Evolutionary conservation across 768 basidiomycete genomes (phyloP).

Genomic region (Psilocybe azurescens): DNA sequence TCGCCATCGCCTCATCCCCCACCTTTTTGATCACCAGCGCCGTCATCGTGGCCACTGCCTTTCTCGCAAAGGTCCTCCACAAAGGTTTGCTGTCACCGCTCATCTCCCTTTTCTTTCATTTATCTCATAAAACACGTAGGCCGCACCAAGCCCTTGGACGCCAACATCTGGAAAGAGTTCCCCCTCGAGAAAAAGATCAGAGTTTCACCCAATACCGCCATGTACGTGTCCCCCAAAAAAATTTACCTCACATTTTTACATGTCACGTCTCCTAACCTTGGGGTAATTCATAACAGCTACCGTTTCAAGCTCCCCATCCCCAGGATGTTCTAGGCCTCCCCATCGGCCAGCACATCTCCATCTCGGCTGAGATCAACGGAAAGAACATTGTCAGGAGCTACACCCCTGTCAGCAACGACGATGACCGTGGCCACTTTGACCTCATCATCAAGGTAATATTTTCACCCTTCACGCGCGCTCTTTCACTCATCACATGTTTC

Average conservation of each 20-base stretch:
- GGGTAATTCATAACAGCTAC: constrained; percentile 59
- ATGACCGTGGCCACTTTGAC: constrained; percentile 93
- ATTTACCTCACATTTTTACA: constrained; percentile 2
- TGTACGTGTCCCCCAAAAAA: constrained; percentile 53
- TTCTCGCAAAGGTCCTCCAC: constrained; percentile 60
- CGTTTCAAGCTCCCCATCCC: constrained; percentile 79
- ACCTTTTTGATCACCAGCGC: constrained; percentile 58
- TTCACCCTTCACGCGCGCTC: constrained; percentile 6
- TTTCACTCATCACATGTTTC: constrained; percentile 13
- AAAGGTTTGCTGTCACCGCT: constrained; percentile 36
- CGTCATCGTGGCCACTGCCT: constrained; percentile 49
- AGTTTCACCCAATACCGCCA: constrained; percentile 94
- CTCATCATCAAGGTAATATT: constrained; percentile 88
- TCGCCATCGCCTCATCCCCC: constrained; percentile 45
- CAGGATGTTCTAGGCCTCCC: constrained; percentile 90
- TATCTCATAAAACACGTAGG: constrained; percentile 40
- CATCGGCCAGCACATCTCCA: constrained; percentile 94
- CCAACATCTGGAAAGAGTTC: constrained; percentile 82
- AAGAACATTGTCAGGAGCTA: constrained; percentile 92
- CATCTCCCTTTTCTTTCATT: constrained; percentile 19
- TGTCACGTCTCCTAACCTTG: constrained; percentile 11
- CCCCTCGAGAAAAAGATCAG: constrained; percentile 79
- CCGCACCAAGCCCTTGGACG: constrained; percentile 69
- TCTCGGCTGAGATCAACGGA: constrained; percentile 89
- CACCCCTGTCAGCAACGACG: constrained; percentile 94